Conservation (phyloP, 78 protist species). For the Dictyostelium discoideum region dicty_2.7 NC_007088.5:4175501-4176000, state of each 20-base stretch:
- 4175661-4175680: slow-evolving; percentile 82
- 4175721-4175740: slow-evolving; percentile 61
- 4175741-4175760: slow-evolving; percentile 77
- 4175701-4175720: slow-evolving; percentile 85
- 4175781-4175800: slow-evolving; percentile 88
- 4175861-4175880: slow-evolving; percentile 84
- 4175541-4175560: slow-evolving; percentile 79
- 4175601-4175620: slow-evolving; percentile 84
- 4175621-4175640: slow-evolving; percentile 83
- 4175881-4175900: slow-evolving; percentile 85
- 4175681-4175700: slow-evolving; percentile 84
- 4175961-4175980: slow-evolving; percentile 86
- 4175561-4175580: slow-evolving; percentile 86
- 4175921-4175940: slow-evolving; percentile 82
- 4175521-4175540: slow-evolving; percentile 86
- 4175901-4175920: slow-evolving; percentile 79
- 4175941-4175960: slow-evolving; percentile 83
- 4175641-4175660: slow-evolving; percentile 86
- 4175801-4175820: slow-evolving; percentile 87
- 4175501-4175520: slow-evolving; percentile 60
- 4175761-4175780: slow-evolving; percentile 85
- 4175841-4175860: slow-evolving; percentile 74
- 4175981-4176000: slow-evolving; percentile 88
- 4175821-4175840: slow-evolving; percentile 76
- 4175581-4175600: slow-evolving; percentile 84